Evolutionary conservation across 208 protist species (phyloP).

Genomic region (Dictyostelium gargantuum): DNA sequence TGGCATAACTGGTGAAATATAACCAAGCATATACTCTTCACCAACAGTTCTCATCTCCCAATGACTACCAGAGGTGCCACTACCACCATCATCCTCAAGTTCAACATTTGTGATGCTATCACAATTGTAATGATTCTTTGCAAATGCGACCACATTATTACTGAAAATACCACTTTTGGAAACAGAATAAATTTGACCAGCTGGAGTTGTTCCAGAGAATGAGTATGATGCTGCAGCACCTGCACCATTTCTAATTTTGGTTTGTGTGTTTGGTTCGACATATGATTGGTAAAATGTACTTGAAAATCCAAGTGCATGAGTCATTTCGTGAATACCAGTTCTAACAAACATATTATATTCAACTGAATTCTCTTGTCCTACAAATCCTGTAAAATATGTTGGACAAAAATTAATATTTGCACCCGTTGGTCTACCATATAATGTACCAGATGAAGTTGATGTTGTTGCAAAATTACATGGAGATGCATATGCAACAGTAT

Average conservation of each 20-base stretch:
- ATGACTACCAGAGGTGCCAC: conserved; percentile 35
- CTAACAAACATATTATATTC: background rate
- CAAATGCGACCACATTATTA: background rate
- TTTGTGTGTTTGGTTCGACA: background rate
- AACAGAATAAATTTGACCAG: background rate
- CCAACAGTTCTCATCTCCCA: conserved; percentile 26
- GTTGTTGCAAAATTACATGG: background rate
- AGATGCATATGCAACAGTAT: background rate
- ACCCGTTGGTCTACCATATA: background rate
- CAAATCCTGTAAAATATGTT: background rate
- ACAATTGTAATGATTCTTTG: background rate
- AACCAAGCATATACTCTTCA: conserved; percentile 63
- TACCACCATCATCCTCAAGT: conserved; percentile 44
- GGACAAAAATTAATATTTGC: conserved; percentile 36
- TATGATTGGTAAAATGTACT: background rate
- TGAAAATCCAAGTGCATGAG: conserved; percentile 61
- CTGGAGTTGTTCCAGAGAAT: background rate
- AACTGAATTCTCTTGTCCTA: background rate
- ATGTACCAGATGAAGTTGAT: too few species aligned
- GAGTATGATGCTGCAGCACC: too few species aligned
- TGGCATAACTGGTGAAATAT: background rate
- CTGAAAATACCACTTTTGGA: background rate
- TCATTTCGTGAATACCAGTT: conserved; percentile 65
- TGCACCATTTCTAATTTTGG: background rate
- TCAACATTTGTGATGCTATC: background rate